Evolutionary conservation across 2,329 filamentous ascomycete species (phyloP), one percentile per base, ranked within the genome.

Genomic region (Aureobasidium lini): DNA sequence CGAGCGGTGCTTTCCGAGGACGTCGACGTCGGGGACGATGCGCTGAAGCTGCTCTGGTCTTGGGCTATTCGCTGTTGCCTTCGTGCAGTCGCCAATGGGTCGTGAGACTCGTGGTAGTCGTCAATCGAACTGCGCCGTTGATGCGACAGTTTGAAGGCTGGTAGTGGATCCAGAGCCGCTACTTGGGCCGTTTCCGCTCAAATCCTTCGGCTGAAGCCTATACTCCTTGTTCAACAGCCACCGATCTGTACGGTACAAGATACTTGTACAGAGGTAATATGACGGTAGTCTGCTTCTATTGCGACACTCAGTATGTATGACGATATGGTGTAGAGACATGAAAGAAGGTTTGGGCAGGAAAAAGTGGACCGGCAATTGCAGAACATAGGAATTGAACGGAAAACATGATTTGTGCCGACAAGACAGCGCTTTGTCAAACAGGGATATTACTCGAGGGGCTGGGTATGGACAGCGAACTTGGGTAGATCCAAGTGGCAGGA

Each of bases 31-130:
- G 76, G 78, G 64, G 76, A 77, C 23, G 54, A 57, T 2, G 18
- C 15, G 28, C 54, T 57, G 43, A 57, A 40, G 54, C 54, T 57
- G 10, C 54, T 57, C n/a, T 57, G 54, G 43, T 57, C 54, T 43
- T 48, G 64, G 66, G 71, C 64, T 46, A 59, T 64, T 43, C 65
- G 57, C 53, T 66, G 64, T 61, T 62, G 62, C 59, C 66, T 65
- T 62, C 65, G 63, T 66, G 64, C 57, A 66, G 65, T 61, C 64
- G 68, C 64, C 67, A 69, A 67, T 66, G 73, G 72, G 72, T 74
- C 75, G 71, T 75, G 68, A 78, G 82, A 71, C 72, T 82, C 79
- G 79, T 82, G 71, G 64, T 65, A 64, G 65, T 81, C 79, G 80
- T 81, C 36, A 50, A 50, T 29, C 10, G 53, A 44, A 36, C 29